A percentile compares a stretch with the other conserved stretches of the same genome.
Evolutionary conservation across 176 grass and related monocot genomes (phyloP).

Genomic region (Cenchrus fungigraminus): DNA sequence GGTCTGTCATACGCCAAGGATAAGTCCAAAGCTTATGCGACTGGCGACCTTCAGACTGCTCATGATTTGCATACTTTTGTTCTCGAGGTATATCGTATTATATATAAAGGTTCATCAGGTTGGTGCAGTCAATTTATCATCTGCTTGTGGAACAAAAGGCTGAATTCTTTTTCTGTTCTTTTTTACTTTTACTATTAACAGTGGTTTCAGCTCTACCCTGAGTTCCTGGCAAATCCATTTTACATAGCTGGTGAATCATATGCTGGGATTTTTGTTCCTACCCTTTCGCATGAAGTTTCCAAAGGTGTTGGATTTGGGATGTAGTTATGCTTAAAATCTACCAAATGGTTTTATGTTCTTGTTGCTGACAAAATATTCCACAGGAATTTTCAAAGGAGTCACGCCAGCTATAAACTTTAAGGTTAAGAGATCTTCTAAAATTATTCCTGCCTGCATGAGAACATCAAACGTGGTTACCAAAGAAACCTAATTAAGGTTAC

Average conservation of each 20-base stretch:
- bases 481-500: background rate
- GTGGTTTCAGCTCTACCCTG: conserved; percentile 90
- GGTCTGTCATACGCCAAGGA: conserved; percentile 78
- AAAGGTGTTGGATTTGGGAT: conserved; percentile 50
- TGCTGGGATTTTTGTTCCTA: conserved; percentile 89
- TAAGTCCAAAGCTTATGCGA: conserved; percentile 58
- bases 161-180: background rate
- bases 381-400: conserved; percentile 65
- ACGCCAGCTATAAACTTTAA: conserved; percentile 86
- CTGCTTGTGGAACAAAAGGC: background rate
- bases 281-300: conserved; percentile 79
- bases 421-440: conserved; percentile 40
- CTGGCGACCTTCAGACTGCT: conserved; percentile 83
- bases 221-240: conserved; percentile 81
- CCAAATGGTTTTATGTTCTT: background rate
- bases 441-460: background rate
- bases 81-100: conserved; percentile 57
- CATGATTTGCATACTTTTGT: conserved; percentile 85
- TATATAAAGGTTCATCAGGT: background rate
- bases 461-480: background rate
- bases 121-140: background rate
- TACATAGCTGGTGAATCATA: conserved; percentile 95
- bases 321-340: background rate
- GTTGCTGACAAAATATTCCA: conserved; percentile 21
- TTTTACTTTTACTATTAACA: conserved; percentile 17